Evolutionary conservation across 495 filamentous ascomycete species (phyloP).

Genomic region (Cudoniella acicularis): DNA sequence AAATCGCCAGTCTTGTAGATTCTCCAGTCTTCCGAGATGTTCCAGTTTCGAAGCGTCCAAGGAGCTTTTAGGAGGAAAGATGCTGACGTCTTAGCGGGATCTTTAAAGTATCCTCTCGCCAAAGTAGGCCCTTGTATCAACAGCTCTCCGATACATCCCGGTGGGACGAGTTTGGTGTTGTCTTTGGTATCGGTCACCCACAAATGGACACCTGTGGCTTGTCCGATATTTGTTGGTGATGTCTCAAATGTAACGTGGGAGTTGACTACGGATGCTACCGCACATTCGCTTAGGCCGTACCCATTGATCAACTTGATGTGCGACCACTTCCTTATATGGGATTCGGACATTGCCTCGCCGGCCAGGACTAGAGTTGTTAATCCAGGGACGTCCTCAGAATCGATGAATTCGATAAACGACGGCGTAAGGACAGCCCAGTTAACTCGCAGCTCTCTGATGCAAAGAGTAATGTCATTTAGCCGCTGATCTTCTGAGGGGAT

Average conservation of each 20-base stretch:
- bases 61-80: slow-evolving; percentile 28
- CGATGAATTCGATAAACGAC: slow-evolving; percentile 14
- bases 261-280: slow-evolving; percentile 20
- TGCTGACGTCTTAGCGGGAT: slow-evolving; percentile 1
- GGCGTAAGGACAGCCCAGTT: slow-evolving; percentile 26
- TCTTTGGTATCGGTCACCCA: slow-evolving; percentile 58
- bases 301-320: slow-evolving; percentile 48
- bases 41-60: slow-evolving; percentile 7
- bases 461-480: slow-evolving; percentile 29
- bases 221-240: slow-evolving; percentile 20
- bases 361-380: slow-evolving; percentile 18
- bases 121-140: slow-evolving; percentile 57
- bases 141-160: slow-evolving; percentile 58
- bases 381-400: slow-evolving; percentile 30
- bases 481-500: slow-evolving; percentile 41
- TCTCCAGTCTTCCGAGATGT: slow-evolving; percentile 39
- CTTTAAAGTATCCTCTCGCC: slow-evolving; percentile 43
- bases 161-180: slow-evolving; percentile 46
- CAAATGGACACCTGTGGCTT: slow-evolving; percentile 35
- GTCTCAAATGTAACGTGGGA: slow-evolving; percentile 33
- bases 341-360: slow-evolving; percentile 49
- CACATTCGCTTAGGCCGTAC: slow-evolving; percentile 50
- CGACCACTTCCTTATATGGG: slow-evolving; percentile 54
- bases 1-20: slow-evolving; percentile 54
- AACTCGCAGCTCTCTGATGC: background rate